Base-by-base conservation (phyloP, 2,329 filamentous ascomycete species). In the Diaporthe helianthi region DNA sequence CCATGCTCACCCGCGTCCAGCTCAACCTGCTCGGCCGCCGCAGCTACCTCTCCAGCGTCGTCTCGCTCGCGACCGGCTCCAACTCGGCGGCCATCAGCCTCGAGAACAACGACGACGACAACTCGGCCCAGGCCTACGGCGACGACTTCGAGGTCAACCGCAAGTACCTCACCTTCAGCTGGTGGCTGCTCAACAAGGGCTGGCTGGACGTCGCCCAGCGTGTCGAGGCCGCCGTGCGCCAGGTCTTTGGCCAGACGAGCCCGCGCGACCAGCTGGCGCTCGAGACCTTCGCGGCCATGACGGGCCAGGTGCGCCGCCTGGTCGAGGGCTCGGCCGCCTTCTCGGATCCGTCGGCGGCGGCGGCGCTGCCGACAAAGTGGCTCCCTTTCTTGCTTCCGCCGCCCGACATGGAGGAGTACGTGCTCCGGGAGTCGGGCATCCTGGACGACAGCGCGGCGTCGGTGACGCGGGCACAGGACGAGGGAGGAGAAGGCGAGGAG, bases 111-210 rank as follows among this genome's bases (percentile, higher is more conserved):
- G 95, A 98, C 77, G 94, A 98, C 78, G 93, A 96, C 77, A 91
- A 92, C 76, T 85, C 87, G 22, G 92, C 95, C 66, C 92, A 94
- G 75, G 87, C 90, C 4, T 94, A 97, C 77, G 94, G 94, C 53
- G 95, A 92, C 79, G 96, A 99, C 79, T 98, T 97, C 74, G 94
- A 98, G 79, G 97, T 94, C 41, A 99, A 99, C 80, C 87, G 94
- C 74, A 92, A 93, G 76, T 99, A 98, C 77, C 85, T 99, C 60
- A 97, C 94, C 49, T 97, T 98, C 79, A 97, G 93, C 81, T 99
- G 96, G 96, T 99, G 95, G 94, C 83, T 99, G 55, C 85, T 99
- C 58, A 95, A 99, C 80, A 89, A 89, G 73, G 96, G 96, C 52
- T 98, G 94, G 90, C 89, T 90, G 73, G 89, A 94, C 69, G 83